Base-by-base conservation (phyloP, 2,329 filamentous ascomycete species). In the Curvularia sp. region DNA sequence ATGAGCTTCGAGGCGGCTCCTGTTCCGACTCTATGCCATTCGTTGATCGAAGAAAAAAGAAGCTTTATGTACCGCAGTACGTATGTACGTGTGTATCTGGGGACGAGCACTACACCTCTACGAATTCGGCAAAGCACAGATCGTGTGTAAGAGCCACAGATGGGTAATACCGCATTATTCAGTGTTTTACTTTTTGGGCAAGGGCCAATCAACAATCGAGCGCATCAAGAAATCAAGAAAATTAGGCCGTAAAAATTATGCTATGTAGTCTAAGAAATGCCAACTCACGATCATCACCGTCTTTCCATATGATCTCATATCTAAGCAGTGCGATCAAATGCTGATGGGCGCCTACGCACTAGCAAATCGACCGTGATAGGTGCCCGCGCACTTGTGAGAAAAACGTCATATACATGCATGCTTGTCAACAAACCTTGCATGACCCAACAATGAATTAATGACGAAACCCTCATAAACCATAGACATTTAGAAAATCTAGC, bases 261-360 rank as follows among this genome's bases (percentile, higher is more conserved):
- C 22, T 49, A 38, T n/a, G 5, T 41, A 22, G 24, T 50, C 35
- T 20, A 41, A 28, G 24, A 33, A 30, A 18, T 50, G 48, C 48
- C 48, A 50, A 20, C 48, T 50, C 48, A 50, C 22, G 24, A 50
- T 50, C 33, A 50, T 41, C 48, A 50, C 35, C 24, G 22, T 38
- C 48, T 41, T 50, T 50, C 15, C 35, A 30, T n/a, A 50, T 50
- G 33, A 41, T 41, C 48, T 41, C 8, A 28, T 41, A 35, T 24
- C 48, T 20, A 30, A 12, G n/a, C 35, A 50, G 35, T 24, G 35
- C 41, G 8, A 20, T n/a, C 24, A 18, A 15, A 24, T n/a, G 24
- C 48, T 24, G 35, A 18, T 30, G 24, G 26, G 15, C 42, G 42
- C 13, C 13, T 44, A 13, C n/a, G 9, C 24, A 44, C 18, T 33